Evolutionary conservation across 1,284 basidiomycete genomes (phyloP).

Genomic region (Inonotus hispidus): DNA sequence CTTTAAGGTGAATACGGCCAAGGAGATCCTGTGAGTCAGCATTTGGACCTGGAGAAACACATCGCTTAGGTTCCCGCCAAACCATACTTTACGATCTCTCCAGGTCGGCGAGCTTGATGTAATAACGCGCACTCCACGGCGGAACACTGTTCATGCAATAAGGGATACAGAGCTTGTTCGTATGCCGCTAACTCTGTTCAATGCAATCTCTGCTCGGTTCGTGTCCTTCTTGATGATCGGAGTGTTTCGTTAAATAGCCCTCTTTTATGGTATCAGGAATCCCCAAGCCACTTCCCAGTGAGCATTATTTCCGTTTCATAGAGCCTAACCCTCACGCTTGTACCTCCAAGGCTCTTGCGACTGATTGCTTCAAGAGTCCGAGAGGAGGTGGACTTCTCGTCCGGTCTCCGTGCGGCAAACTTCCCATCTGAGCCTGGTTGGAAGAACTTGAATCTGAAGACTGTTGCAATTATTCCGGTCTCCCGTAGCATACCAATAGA

Average conservation of each 20-base stretch:
- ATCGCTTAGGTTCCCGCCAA: background rate
- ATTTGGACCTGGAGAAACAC: background rate
- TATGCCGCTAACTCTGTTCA: constrained; percentile 97
- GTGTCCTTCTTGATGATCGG: background rate
- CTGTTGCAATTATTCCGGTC: constrained; percentile 80
- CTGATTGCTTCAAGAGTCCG: constrained; percentile 93
- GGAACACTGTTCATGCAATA: constrained; percentile 94
- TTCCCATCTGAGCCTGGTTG: constrained; percentile 52
- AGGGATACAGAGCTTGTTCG: constrained; percentile 97
- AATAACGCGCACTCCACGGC: constrained; percentile 86
- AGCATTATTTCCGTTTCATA: constrained; percentile 26
- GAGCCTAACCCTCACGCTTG: no score
- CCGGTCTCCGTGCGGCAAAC: constrained; percentile 40
- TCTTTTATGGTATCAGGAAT: constrained; percentile 50
- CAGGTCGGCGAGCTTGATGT: constrained; percentile 86
- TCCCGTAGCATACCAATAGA: constrained; percentile 83
- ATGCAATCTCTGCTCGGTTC: constrained; percentile 85
- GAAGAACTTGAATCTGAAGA: constrained; percentile 91
- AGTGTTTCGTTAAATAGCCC: background rate
- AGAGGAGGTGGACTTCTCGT: constrained; percentile 67
- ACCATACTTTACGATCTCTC: background rate
- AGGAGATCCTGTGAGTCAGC: constrained; percentile 53
- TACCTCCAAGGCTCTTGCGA: constrained; percentile 60
- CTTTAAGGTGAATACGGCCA: constrained; percentile 97
- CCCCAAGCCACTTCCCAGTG: constrained; percentile 94